Evolutionary conservation across 2,329 filamentous ascomycete species (phyloP), one percentile per base, ranked within the genome.

Genomic region (Neofusicoccum sp.): DNA sequence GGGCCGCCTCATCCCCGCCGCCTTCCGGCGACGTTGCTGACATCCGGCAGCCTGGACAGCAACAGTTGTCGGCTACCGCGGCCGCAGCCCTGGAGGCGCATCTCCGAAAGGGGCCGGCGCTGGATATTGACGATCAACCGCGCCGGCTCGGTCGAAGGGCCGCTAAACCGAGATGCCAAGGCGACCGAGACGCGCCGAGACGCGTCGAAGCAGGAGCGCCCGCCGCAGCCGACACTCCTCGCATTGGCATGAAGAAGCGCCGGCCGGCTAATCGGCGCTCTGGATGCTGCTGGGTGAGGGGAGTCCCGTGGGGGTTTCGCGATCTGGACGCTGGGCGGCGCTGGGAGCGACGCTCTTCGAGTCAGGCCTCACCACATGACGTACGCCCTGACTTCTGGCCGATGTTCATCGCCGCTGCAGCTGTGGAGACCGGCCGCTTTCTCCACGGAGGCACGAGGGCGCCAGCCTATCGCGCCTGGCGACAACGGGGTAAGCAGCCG

Each of bases 331-430:
- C n/a, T n/a, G n/a, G n/a, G n/a, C n/a, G 36, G 20, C 36, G 51
- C 28, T 12, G 31, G 28, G 45, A 24, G 20, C 45, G 12, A 5
- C 20, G 14, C 7, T 14, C 14, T 3, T 33, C 31, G 49, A 41
- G 51, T 41, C 51, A 56, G 51, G 47, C 4, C 34, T 4, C 6
- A 31, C 36, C 36, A 33, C 51, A 26, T 56, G 51, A 56, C 14
- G 36, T 43, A 16, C 48, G 12, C 26, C 38, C 36, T 12, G 51
- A 16, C 12, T 40, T 40, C n/a, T 53, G n/a, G n/a, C n/a, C 40
- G 51, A 56, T 56, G 51, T 41, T 20, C 51, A 56, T 56, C 38
- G 51, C 33, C 51, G 51, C 36, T 43, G 51, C n/a, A n/a, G n/a
- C n/a, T n/a, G n/a, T 56, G 51, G 51, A 43, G 51, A 43, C 38